Evolutionary conservation across 2,329 filamentous ascomycete genomes (phyloP), one percentile per base, ranked within the genome.

Genomic region (Clarireedia hainanense): DNA sequence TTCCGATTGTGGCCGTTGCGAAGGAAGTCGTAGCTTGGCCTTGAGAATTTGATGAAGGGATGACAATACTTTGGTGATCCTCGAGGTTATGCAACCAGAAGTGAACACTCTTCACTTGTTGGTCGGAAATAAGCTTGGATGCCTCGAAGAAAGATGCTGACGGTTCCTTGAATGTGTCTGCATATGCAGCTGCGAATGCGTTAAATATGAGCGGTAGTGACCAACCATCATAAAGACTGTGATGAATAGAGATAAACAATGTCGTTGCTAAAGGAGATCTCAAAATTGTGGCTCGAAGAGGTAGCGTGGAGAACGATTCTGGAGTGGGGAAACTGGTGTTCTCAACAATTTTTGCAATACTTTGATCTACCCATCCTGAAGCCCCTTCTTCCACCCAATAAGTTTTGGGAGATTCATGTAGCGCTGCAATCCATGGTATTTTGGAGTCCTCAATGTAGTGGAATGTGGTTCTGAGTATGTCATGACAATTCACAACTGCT

Each of bases 191-290:
- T 30, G 50, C 27, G 5, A 52, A 3, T 12, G 39, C 39, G 27
- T 52, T 24, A 15, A 71, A 57, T 5, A 72, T 59, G 26, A 68
- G 42, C 2, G 67, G 63, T 47, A 68, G 57, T 0, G 73, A 75
- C 78, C 78, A 80, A 15, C 78, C 79, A 52, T 82, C 79, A 57
- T 81, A 81, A 0, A 81, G 64, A 6, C 75, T 76, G 60, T 81
- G 79, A 58, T 81, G 78, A 69, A 80, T 76, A 1, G 76, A 77
- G 56, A 78, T 65, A 14, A 80, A 73, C 56, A 80, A 79, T 15
- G 63, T 43, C 24, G 60, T 61, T 15, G 61, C 57, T 47, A 57
- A 63, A 6, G 26, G 27, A 6, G 39, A 52, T 3, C 23, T 6
- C 17, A 52, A 12, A 42, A 43, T 20, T 10, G 26, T 52, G 17